Conservation (phyloP, 2,329 filamentous ascomycete species). For the Chaetomium olivaceum region DNA sequence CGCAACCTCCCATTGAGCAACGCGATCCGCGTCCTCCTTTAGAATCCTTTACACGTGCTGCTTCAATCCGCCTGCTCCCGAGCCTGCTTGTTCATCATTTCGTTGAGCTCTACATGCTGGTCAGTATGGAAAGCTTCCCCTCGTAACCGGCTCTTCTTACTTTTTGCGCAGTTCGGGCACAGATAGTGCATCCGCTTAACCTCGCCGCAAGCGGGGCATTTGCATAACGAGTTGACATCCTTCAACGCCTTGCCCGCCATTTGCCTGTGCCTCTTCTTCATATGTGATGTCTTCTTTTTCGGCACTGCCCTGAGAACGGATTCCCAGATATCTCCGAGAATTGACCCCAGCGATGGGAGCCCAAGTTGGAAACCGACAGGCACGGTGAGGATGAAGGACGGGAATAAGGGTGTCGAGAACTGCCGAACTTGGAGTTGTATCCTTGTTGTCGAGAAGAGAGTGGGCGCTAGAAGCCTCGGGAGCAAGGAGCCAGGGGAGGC, state of each 20-base stretch:
- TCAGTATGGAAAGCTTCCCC: conserved; percentile 27
- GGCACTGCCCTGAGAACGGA: conserved; percentile 88
- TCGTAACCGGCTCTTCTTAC: conserved; percentile 51
- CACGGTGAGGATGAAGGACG: conserved; percentile 31
- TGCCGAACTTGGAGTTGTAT: conserved; percentile 26
- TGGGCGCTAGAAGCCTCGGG: conserved; percentile 28
- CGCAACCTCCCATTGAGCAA: not conserved
- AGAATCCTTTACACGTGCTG: not conserved
- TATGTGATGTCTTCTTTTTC: conserved; percentile 98
- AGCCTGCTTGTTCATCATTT: conserved; percentile 37
- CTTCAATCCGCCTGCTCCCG: conserved; percentile 22
- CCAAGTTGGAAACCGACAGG: conserved; percentile 52
- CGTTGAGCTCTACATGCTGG: conserved; percentile 45
- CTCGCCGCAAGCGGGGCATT: conserved; percentile 85
- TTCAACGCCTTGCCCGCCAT: conserved; percentile 95
- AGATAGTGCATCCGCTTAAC: conserved; percentile 85
- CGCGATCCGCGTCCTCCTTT: not conserved
- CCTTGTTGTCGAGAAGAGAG: conserved; percentile 28
- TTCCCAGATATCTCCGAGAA: conserved; percentile 88
- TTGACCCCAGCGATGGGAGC: conserved; percentile 60
- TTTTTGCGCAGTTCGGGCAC: conserved; percentile 82
- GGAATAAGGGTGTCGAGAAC: conserved; percentile 32
- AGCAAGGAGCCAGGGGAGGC: conserved; percentile 27
- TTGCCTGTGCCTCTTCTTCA: conserved; percentile 89
- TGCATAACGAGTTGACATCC: conserved; percentile 84